Percentiles rank a stretch among this genome's conserved stretches.
Conservation (phyloP, 345 rosid genomes). For the Linum trigynum region DNA sequence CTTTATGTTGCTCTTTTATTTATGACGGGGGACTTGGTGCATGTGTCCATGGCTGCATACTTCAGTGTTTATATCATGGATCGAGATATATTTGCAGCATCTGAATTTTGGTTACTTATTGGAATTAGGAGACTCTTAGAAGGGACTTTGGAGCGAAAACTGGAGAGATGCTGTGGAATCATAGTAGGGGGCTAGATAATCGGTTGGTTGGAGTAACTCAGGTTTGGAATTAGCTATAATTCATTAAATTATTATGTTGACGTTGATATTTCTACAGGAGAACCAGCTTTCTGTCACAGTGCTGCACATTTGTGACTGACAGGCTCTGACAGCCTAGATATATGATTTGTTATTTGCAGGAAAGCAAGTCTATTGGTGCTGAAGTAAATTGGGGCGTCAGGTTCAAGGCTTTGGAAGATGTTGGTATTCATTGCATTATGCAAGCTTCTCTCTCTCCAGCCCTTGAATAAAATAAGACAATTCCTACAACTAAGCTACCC, state of each 20-base stretch:
- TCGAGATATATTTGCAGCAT: background rate
- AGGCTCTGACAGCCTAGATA: background rate
- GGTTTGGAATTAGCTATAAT: conserved; percentile 32
- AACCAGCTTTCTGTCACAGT: background rate
- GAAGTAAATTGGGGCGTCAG: conserved; percentile 98
- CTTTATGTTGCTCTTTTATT: background rate
- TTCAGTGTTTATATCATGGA: background rate
- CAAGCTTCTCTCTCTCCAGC: conserved; percentile 1
- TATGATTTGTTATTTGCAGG: conserved; percentile 38
- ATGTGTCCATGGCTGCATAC: background rate
- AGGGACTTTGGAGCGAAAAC: conserved; percentile 83
- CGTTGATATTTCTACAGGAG: background rate
- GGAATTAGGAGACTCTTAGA: conserved; percentile 59
- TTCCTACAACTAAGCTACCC: too few relatives aligned
- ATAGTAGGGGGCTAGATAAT: conserved; percentile 78
- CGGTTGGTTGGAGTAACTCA: conserved; percentile 63
- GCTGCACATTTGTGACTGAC: background rate
- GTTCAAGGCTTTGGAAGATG: conserved; percentile 69
- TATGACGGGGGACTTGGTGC: background rate
- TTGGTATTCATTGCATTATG: conserved; percentile 29
- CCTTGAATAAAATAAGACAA: too few relatives aligned
- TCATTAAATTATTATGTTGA: background rate
- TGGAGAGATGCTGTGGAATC: conserved; percentile 95
- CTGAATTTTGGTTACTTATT: conserved; percentile 9
- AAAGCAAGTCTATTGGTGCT: conserved; percentile 85